phyloP scores from a whole-genome alignment of 805 yeast species.

The Candida gorgasii region DNA sequence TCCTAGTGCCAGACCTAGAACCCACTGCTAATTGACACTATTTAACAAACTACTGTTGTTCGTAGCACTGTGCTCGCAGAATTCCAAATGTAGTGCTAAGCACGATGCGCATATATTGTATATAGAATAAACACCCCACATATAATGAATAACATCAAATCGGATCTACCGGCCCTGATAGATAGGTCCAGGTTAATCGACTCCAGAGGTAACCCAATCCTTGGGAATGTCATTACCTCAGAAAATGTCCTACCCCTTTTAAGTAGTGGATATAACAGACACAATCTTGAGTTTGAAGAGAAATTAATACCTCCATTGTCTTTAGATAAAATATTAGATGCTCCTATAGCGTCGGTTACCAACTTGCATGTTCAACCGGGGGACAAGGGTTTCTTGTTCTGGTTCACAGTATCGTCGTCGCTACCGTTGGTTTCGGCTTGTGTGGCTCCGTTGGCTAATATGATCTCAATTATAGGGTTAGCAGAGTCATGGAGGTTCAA shows the following conservation, averaged over 20 bases:
- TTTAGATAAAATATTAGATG: slow-evolving; percentile 30
- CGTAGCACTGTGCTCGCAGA: too few species aligned
- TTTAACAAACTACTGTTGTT: too few species aligned
- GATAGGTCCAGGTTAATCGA: slow-evolving; percentile 8
- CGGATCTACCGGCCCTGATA: background rate
- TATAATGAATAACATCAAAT: background rate
- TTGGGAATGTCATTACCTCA: slow-evolving; percentile 7
- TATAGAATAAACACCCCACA: slow-evolving; percentile 6
- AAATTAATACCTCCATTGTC: slow-evolving; percentile 22
- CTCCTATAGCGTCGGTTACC: slow-evolving; percentile 33
- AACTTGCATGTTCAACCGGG: slow-evolving; percentile 38
- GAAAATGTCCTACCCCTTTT: slow-evolving; percentile 8
- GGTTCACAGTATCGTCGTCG: slow-evolving; percentile 69
- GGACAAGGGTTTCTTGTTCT: slow-evolving; percentile 37
- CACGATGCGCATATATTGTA: background rate
- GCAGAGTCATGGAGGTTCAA: slow-evolving; percentile 64
- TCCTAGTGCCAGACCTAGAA: too few species aligned
- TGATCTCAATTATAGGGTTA: slow-evolving; percentile 70
- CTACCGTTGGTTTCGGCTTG: slow-evolving; percentile 79
- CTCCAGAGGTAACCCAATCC: slow-evolving; percentile 7
- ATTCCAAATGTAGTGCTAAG: too few species aligned
- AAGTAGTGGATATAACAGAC: slow-evolving; percentile 11
- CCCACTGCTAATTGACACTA: background rate
- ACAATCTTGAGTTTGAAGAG: slow-evolving; percentile 15
- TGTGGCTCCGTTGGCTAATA: slow-evolving; percentile 74